Percentiles rank a stretch among this genome's conserved stretches.
These are phyloP conservation scores for Aquilaria sinensis DNA, from an alignment of 345 rosid species.

Conservation along the genomic window DNA sequence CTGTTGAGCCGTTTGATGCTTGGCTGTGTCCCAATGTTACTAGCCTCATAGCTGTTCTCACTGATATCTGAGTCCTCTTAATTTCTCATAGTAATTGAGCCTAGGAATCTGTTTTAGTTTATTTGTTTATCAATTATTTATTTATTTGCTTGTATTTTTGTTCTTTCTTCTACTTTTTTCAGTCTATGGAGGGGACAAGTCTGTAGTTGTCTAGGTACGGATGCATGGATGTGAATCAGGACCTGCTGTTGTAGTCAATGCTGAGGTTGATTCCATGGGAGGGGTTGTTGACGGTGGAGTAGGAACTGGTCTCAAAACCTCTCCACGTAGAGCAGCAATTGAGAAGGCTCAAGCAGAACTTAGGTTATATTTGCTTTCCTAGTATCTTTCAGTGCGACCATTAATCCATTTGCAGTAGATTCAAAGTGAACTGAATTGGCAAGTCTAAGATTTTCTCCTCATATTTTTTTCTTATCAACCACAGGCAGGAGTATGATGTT, in stretches of 20 bases:
- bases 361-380: conserved; percentile 40
- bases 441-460: not conserved
- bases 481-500: conserved; percentile 92
- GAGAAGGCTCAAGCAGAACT: conserved; percentile 92
- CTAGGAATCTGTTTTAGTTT: not conserved
- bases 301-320: conserved; percentile 71
- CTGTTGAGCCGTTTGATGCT: not conserved
- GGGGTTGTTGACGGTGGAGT: conserved; percentile 89
- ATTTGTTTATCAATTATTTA: not conserved
- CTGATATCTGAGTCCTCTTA: not conserved
- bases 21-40: no score
- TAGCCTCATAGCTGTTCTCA: no score
- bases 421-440: not conserved
- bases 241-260: conserved; percentile 61
- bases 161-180: conserved; percentile 3
- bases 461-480: conserved; percentile 17
- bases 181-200: conserved; percentile 24
- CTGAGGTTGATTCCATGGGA: conserved; percentile 98
- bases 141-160: conserved; percentile 1
- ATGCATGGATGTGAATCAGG: conserved; percentile 68
- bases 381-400: not conserved
- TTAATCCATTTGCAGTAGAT: not conserved
- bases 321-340: conserved; percentile 76
- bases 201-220: conserved; percentile 27
- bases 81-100: not conserved